phyloP scores from a whole-genome alignment of 768 basidiomycete genomes.

The Calocybe cyanea region DNA sequence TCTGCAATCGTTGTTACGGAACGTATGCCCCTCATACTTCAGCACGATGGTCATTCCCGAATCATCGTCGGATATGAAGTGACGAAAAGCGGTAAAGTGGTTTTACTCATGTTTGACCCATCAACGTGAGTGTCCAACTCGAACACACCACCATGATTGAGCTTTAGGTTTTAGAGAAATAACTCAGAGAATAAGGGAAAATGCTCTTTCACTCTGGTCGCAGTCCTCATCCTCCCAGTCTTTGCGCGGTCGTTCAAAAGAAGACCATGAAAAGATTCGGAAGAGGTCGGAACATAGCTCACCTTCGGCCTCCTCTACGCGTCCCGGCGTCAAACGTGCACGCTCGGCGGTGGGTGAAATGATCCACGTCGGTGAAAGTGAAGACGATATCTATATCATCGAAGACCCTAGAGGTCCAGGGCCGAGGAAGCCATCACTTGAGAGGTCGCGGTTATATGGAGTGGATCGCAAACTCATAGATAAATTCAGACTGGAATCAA shows the following conservation, averaged over 20 bases:
- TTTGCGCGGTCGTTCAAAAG: neutral
- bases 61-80: constrained; percentile 84
- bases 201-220: constrained; percentile 9
- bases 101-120: constrained; percentile 78
- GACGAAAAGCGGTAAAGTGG: constrained; percentile 49
- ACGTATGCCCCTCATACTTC: constrained; percentile 78
- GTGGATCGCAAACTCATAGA: constrained; percentile 7
- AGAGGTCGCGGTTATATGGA: constrained; percentile 9
- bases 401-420: neutral
- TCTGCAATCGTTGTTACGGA: constrained; percentile 53
- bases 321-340: constrained; percentile 24
- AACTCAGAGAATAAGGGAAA: constrained; percentile 2
- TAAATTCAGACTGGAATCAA: constrained; percentile 14
- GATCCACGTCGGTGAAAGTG: constrained; percentile 24
- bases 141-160: neutral
- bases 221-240: neutral
- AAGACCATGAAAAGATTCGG: neutral
- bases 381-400: constrained; percentile 10
- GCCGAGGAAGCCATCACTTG: neutral
- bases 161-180: constrained; percentile 7
- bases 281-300: constrained; percentile 2
- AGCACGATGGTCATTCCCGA: constrained; percentile 84
- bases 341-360: constrained; percentile 6
- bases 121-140: constrained; percentile 40
- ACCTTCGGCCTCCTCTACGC: neutral